Base-by-base conservation (phyloP, 352 stramenopile species). In the Globisporangium polare region DNA sequence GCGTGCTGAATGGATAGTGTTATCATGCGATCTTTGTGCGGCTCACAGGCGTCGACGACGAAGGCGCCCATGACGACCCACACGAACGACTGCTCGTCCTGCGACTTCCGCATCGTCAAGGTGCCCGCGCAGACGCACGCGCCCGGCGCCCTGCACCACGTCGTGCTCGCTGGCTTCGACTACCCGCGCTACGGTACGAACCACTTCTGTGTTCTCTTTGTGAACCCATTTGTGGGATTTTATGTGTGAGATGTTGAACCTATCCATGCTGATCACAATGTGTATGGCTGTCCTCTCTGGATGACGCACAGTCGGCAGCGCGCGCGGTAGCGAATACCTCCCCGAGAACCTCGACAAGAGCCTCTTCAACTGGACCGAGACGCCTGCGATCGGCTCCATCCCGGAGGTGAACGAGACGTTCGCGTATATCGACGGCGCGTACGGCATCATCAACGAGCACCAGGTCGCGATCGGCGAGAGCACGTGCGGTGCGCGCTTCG, bases 391-490 rank as follows among this genome's bases (percentile, higher is more conserved):
- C 53, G 83, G 83, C 47, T 73, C 71, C 53, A 93, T 94, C 63
- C 80, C 81, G 0, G 77, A 94, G 58, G 76, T 71, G 20, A 33
- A 68, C 20, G 72, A 73, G 50, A 94, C 86, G 5, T 93, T 80
- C 60, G 86, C 79, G 53, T 94, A 92, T 70, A 78, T 93, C 39
- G 83, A 92, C 53, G 86, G 77, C n/a, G 64, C 71, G 4, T 94
- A 94, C 53, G 83, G 83, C 20, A 92, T 94, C 66, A 80, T 94
- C 46, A 94, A 94, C 49, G 86, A 94, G 27, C 78, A 87, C 57
- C 81, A 92, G 53, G 72, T 94, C 22, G 82, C 82, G 33, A 91
- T 95, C 57, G 83, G 83, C 10, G 83, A 95, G 66, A 92, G 82
- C 58, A 95, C 83, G 18, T 95, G 86, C 29, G 76, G 82, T 22